A percentile compares a stretch with the other conserved stretches of the same genome.
phyloP scores from a whole-genome alignment of 2,329 filamentous ascomycete species.

The Alternaria angustiovoidea region DNA sequence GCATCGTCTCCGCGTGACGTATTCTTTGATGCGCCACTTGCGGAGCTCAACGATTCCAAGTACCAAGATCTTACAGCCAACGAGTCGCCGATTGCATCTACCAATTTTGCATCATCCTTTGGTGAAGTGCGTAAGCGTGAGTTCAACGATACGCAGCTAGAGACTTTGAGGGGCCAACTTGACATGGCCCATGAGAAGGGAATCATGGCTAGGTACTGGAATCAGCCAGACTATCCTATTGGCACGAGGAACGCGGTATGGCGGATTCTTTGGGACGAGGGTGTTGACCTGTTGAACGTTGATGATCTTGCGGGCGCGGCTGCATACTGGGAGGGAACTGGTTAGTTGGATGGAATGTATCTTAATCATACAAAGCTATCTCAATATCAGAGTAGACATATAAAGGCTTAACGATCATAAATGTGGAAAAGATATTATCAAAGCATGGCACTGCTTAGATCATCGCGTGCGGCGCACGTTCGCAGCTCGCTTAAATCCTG shows the following conservation, averaged over 20 bases:
- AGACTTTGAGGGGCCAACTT: slow-evolving; percentile 62
- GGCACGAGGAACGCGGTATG: slow-evolving; percentile 61
- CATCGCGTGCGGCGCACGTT: slow-evolving; percentile 3
- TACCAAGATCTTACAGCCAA: slow-evolving; percentile 57
- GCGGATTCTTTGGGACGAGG: slow-evolving; percentile 64
- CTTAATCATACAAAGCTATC: not conserved
- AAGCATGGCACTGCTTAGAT: not conserved
- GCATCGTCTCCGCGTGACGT: slow-evolving; percentile 52
- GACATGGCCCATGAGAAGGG: slow-evolving; percentile 62
- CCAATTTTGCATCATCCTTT: slow-evolving; percentile 57
- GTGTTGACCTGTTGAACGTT: slow-evolving; percentile 69
- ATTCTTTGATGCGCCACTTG: slow-evolving; percentile 68
- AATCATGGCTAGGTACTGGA: slow-evolving; percentile 70
- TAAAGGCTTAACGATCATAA: not conserved
- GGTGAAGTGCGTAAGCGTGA: slow-evolving; percentile 47
- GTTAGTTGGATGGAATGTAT: slow-evolving; percentile 13
- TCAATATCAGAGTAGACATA: not conserved
- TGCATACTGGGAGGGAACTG: slow-evolving; percentile 50
- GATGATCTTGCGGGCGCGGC: slow-evolving; percentile 66
- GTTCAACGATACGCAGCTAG: slow-evolving; percentile 60
- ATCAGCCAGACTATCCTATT: slow-evolving; percentile 64
- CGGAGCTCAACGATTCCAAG: slow-evolving; percentile 51
- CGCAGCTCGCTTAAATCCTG: slow-evolving; percentile 15
- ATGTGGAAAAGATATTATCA: not conserved
- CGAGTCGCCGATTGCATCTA: slow-evolving; percentile 64